Conservation (phyloP, 2,329 filamentous ascomycete genomes). For the Neofusicoccum laricinum region DNA sequence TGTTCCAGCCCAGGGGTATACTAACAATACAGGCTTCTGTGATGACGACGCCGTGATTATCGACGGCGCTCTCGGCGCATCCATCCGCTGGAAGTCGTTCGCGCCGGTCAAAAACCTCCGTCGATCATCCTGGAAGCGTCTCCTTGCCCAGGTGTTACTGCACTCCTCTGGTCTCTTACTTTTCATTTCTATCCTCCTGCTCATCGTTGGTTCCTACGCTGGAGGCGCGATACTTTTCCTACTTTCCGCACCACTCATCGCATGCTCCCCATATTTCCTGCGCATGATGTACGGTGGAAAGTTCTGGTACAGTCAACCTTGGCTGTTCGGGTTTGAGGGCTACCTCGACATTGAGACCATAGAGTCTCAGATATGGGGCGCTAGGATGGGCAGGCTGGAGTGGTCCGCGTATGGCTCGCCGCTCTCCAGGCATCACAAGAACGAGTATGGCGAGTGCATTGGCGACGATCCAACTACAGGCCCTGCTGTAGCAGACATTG, state of each 20-base stretch:
- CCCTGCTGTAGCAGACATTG: slow-evolving; percentile 19
- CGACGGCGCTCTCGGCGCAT: slow-evolving; percentile 40
- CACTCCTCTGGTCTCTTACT: slow-evolving; percentile 23
- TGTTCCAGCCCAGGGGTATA: no score
- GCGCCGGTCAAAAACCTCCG: slow-evolving; percentile 30
- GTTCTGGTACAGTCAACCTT: slow-evolving; percentile 40
- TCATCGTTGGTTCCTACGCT: slow-evolving; percentile 18
- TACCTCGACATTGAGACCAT: slow-evolving; percentile 37
- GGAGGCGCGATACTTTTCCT: slow-evolving; percentile 21
- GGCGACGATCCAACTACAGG: slow-evolving; percentile 32
- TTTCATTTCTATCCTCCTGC: slow-evolving; percentile 17
- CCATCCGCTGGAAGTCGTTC: slow-evolving; percentile 45
- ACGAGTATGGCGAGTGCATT: slow-evolving; percentile 30
- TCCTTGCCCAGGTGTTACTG: slow-evolving; percentile 22
- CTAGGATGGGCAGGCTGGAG: slow-evolving; percentile 31
- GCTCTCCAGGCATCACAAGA: slow-evolving; percentile 31
- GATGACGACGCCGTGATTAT: slow-evolving; percentile 45
- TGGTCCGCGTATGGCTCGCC: slow-evolving; percentile 35
- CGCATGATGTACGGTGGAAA: slow-evolving; percentile 39
- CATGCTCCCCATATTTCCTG: slow-evolving; percentile 34
- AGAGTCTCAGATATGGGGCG: slow-evolving; percentile 34
- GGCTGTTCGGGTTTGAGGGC: slow-evolving; percentile 45
- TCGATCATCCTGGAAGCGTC: slow-evolving; percentile 28
- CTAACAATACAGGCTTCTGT: slow-evolving; percentile 20
- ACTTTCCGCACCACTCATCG: slow-evolving; percentile 28